These are phyloP conservation scores for Quaeritorhiza haematococci DNA, from an alignment of 371 early-diverging fungal species.

Conservation along the genomic window DNA sequence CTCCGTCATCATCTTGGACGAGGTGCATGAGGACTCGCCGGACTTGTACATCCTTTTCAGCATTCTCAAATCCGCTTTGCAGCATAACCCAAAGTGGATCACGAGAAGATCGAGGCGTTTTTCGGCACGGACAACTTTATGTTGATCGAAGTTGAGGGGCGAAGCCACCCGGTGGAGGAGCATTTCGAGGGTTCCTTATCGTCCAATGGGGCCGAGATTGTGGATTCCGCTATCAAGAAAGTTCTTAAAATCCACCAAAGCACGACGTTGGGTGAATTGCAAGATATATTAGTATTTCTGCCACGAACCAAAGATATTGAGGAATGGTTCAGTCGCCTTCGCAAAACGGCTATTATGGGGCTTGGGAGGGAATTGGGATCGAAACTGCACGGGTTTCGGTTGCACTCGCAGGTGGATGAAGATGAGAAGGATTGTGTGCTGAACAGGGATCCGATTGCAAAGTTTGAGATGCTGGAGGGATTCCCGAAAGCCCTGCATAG, in stretches of 20 bases:
- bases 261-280: not conserved
- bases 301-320: slow-evolving; percentile 7
- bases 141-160: slow-evolving; percentile 13
- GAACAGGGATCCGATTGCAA: slow-evolving; percentile 1
- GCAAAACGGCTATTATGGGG: not conserved
- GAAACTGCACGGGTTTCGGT: slow-evolving; percentile 12
- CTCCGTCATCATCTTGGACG: slow-evolving; percentile 18
- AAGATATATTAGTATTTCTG: slow-evolving; percentile 18
- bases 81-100: slow-evolving; percentile 11
- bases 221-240: slow-evolving; percentile 1
- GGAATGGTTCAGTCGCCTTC: too few relatives aligned
- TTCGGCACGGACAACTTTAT: slow-evolving; percentile 13
- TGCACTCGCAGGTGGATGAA: slow-evolving; percentile 11
- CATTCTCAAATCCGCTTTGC: slow-evolving; percentile 14
- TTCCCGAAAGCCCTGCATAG: too few relatives aligned
- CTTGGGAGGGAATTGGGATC: not conserved
- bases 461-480: slow-evolving; percentile 5
- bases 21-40: slow-evolving; percentile 18
- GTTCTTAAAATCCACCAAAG: slow-evolving; percentile 5
- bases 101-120: slow-evolving; percentile 3
- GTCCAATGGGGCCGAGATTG: not conserved
- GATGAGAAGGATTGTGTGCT: slow-evolving; percentile 11
- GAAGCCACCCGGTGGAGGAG: slow-evolving; percentile 12
- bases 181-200: slow-evolving; percentile 1
- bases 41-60: slow-evolving; percentile 20